Evolutionary conservation across 768 basidiomycete species (phyloP), one percentile per base, ranked within the genome.

Genomic region (Panaeolus papilionaceus): DNA sequence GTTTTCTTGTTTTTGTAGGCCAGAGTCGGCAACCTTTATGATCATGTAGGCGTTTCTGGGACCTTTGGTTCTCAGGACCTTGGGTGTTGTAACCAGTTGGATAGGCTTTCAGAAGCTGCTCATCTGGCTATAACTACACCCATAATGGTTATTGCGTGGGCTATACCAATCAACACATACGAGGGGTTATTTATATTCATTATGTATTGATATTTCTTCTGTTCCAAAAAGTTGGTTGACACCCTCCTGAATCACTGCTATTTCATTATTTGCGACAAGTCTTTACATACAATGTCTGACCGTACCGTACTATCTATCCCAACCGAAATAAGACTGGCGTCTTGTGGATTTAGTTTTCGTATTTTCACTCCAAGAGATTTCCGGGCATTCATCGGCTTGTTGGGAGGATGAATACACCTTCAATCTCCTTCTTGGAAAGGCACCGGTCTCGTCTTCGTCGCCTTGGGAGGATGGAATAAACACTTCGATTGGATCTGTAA

Each of bases 391-490:
- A 10, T 58, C 54, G 2, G 16, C 54, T 9, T 33, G 12, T 58
- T 33, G 54, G 16, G 16, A 33, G 10, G 33, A 58, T 58, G 14
- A 10, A n/a, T 58, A 58, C 11, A 58, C 54, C 28, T 33, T 58
- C 4, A 58, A 12, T 12, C 54, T 1, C 16, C 33, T 58, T 33
- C 16, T 7, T 16, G 54, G 54, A 58, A 28, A 33, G 33, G 26
- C 6, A 37, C 3, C 10, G 12, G 12, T 11, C 12, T 58, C 54
- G 54, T 58, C 54, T 66, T 75, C 75, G 7, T 74, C 71, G 14
- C 66, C 70, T 70, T 76, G 75, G 28, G 75, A 76, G 18, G 75
- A 75, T 11, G 75, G 75, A 16, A 77, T 62, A 42, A 64, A 70
- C n/a, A 42, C n/a, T 37, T 74, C 73, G 6, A 58, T 9, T 73